phyloP scores from a whole-genome alignment of 2,329 filamentous ascomycete species.

The Stylonectria norvegica region DNA sequence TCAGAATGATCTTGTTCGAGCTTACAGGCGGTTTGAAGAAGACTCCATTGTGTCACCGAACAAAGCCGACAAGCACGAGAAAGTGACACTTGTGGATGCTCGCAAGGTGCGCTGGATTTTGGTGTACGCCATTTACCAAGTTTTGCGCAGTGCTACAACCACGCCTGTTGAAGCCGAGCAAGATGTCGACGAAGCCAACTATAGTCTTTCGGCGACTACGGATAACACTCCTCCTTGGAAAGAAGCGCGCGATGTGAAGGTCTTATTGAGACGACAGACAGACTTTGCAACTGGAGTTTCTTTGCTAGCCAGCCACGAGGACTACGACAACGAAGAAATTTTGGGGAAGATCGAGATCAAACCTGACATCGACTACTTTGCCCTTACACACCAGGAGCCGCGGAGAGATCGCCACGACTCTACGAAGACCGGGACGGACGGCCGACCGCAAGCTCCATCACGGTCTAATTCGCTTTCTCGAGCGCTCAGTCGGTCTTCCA shows the following conservation, averaged over 20 bases:
- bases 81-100: conserved; percentile 56
- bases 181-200: conserved; percentile 53
- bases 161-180: conserved; percentile 57
- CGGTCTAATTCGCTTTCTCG: conserved; percentile 31
- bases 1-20: conserved; percentile 58
- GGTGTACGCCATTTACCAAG: conserved; percentile 70
- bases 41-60: conserved; percentile 47
- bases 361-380: conserved; percentile 56
- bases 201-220: conserved; percentile 49
- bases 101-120: conserved; percentile 77
- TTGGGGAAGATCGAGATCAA: conserved; percentile 41
- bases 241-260: conserved; percentile 26
- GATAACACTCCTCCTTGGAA: conserved; percentile 46
- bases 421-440: conserved; percentile 16
- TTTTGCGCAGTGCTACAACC: conserved; percentile 61
- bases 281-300: conserved; percentile 20
- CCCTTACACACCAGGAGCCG: conserved; percentile 36
- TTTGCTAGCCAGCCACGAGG: conserved; percentile 10
- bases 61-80: conserved; percentile 55
- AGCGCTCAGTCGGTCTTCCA: conserved; percentile 31
- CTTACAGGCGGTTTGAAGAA: conserved; percentile 69
- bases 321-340: conserved; percentile 5
- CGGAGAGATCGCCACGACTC: conserved; percentile 6
- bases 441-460: conserved; percentile 13
- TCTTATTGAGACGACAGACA: conserved; percentile 29